Conservation (phyloP, 1,284 basidiomycete species). For the Hypsizygus ulmarius region DNA sequence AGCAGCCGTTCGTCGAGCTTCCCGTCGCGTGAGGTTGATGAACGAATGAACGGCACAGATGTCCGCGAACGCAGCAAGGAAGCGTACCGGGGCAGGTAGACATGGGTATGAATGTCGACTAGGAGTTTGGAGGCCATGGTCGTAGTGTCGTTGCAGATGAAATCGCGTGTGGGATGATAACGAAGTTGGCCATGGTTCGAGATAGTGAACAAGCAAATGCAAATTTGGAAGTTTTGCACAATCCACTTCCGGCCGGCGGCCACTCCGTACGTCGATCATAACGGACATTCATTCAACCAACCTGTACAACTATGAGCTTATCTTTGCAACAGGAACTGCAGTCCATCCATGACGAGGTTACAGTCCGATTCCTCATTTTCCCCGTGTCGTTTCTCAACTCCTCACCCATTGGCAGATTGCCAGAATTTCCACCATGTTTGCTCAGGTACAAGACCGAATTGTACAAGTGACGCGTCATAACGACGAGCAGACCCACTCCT, state of each 20-base stretch:
- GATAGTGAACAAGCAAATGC: slow-evolving; percentile 10
- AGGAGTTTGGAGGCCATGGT: slow-evolving; percentile 40
- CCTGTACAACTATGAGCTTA: slow-evolving; percentile 12
- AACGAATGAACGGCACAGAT: slow-evolving; percentile 65
- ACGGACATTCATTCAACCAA: background rate
- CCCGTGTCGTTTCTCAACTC: slow-evolving; percentile 4
- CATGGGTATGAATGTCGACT: slow-evolving; percentile 80
- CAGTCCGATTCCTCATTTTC: background rate
- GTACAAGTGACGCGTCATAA: slow-evolving; percentile 15
- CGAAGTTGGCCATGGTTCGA: background rate
- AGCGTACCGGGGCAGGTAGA: slow-evolving; percentile 76
- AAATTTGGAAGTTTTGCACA: slow-evolving; percentile 3
- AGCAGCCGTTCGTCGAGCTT: slow-evolving; percentile 62
- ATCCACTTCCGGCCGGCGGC: background rate
- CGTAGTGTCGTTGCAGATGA: slow-evolving; percentile 1
- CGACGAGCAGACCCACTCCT: slow-evolving; percentile 23
- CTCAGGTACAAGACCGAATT: slow-evolving; percentile 26
- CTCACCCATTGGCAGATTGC: slow-evolving; percentile 16
- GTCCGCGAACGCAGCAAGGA: slow-evolving; percentile 59
- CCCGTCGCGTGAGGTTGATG: slow-evolving; percentile 41
- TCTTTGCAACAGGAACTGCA: slow-evolving; percentile 11
- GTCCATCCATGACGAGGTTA: slow-evolving; percentile 20
- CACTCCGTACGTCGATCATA: background rate
- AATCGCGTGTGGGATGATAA: background rate
- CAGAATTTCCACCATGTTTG: slow-evolving; percentile 19